Percentiles rank a stretch among this genome's conserved stretches.
Conservation (phyloP, 345 rosid genomes). For the Eucalyptus grandis region DNA sequence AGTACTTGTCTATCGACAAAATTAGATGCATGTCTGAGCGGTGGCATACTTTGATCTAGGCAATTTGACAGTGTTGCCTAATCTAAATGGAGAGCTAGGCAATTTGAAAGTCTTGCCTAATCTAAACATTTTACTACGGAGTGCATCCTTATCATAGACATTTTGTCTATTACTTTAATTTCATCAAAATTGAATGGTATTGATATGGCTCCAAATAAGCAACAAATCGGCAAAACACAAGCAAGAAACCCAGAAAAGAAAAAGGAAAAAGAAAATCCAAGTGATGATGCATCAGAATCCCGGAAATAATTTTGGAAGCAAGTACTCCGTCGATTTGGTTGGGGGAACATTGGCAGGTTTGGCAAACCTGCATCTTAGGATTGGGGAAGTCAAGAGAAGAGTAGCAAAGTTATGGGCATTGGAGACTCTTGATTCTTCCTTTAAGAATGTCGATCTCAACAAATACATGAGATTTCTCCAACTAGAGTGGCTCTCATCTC, state of each 20-base stretch:
- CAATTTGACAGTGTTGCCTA: too few relatives aligned
- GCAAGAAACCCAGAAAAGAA: background rate
- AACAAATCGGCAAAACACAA: background rate
- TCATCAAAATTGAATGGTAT: too few relatives aligned
- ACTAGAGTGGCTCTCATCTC: background rate
- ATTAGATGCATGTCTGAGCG: background rate
- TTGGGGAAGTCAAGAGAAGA: background rate
- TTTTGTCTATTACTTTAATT: background rate
- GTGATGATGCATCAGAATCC: background rate
- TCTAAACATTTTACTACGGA: background rate
- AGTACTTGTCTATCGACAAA: too few relatives aligned
- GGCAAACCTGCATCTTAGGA: background rate
- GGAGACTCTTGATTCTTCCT: background rate
- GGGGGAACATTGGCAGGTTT: background rate
- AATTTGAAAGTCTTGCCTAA: background rate
- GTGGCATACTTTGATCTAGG: background rate
- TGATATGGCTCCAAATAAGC: background rate
- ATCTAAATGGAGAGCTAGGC: too few relatives aligned
- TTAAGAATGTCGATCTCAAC: background rate
- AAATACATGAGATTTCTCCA: background rate
- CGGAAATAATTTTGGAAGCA: background rate
- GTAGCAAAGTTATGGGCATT: background rate
- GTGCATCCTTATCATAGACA: background rate
- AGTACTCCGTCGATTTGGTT: background rate
- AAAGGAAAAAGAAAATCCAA: background rate